Percentiles rank a stretch among this genome's conserved stretches.
Evolutionary conservation across 176 grass and related monocot genomes (phyloP).

Genomic region (Aegilops umbellulata): DNA sequence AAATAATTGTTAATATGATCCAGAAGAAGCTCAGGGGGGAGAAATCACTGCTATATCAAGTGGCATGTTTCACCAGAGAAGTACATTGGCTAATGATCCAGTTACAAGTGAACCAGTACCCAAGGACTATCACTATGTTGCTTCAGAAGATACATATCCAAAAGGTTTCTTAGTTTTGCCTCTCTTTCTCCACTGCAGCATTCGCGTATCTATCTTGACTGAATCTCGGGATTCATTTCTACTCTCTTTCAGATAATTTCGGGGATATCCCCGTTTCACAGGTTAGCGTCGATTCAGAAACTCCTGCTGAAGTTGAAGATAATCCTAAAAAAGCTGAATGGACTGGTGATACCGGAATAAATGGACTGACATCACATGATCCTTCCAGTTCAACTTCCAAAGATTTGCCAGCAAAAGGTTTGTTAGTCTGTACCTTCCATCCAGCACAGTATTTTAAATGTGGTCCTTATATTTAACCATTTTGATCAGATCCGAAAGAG

Average conservation of each 20-base stretch:
- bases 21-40: conserved; percentile 1
- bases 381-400: conserved; percentile 24
- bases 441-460: conserved; percentile 3
- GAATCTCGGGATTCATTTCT: neutral
- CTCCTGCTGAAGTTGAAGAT: conserved; percentile 26
- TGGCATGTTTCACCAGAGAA: conserved; percentile 10
- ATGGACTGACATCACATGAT: conserved; percentile 25
- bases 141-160: conserved; percentile 26
- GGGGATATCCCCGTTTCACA: conserved; percentile 19
- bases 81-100: neutral
- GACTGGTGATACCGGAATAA: conserved; percentile 4
- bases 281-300: conserved; percentile 20
- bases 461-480: conserved; percentile 20
- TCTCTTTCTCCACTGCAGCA: neutral
- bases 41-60: conserved; percentile 9
- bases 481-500: conserved; percentile 27
- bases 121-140: conserved; percentile 5
- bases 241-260: conserved; percentile 17
- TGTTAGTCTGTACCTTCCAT: conserved; percentile 7
- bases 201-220: neutral
- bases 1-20: conserved; percentile 27
- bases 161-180: conserved; percentile 43
- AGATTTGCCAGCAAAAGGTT: conserved; percentile 17
- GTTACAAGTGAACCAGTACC: conserved; percentile 19
- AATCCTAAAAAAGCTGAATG: conserved; percentile 20